phyloP scores from a whole-genome alignment of 257 asterid genomes.

The Anisodus acutangulus region DNA sequence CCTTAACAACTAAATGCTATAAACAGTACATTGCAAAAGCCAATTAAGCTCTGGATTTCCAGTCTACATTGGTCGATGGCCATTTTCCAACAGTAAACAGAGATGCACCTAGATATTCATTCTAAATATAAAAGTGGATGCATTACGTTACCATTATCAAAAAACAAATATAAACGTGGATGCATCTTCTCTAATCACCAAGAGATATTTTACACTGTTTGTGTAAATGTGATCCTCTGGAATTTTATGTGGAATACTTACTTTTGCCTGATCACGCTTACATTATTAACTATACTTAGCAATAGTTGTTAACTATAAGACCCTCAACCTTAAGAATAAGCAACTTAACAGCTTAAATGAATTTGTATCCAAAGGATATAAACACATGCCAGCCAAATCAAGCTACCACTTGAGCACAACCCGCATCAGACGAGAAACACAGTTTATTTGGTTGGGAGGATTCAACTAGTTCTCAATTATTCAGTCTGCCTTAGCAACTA shows the following conservation, averaged over 20 bases:
- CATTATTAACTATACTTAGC: background rate
- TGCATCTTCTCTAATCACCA: background rate
- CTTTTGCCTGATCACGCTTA: background rate
- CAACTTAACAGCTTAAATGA: too few relatives aligned
- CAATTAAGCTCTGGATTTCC: background rate
- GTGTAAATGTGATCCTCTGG: background rate
- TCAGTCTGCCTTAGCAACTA: background rate
- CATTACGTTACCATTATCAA: too few relatives aligned
- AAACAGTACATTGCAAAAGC: background rate
- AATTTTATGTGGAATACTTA: background rate
- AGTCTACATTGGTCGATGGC: background rate
- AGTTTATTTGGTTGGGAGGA: slow-evolving; percentile 6
- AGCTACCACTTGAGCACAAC: background rate
- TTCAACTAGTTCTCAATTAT: background rate
- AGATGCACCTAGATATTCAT: background rate
- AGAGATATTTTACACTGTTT: background rate
- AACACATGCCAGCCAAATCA: too few relatives aligned
- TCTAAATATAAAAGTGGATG: background rate
- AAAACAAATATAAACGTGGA: too few relatives aligned
- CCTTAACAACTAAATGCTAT: background rate
- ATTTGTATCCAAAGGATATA: too few relatives aligned
- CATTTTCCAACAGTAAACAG: background rate
- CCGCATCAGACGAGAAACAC: background rate
- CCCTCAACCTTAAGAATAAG: background rate
- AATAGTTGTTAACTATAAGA: background rate